Evolutionary conservation across 2,329 filamentous ascomycete genomes (phyloP).

Genomic region (Biscogniauxia marginata): DNA sequence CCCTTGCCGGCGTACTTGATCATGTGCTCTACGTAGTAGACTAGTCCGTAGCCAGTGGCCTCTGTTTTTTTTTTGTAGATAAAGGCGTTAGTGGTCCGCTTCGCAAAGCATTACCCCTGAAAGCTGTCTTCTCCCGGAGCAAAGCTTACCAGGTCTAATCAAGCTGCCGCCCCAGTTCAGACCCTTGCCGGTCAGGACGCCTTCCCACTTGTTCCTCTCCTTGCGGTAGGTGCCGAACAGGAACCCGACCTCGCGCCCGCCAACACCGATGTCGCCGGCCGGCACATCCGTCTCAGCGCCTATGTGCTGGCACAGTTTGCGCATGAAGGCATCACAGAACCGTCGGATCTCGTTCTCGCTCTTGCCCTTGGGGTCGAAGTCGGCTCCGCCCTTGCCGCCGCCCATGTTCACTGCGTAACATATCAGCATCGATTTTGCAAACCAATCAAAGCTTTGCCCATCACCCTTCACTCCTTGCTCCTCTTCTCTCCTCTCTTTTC

Average conservation of each 20-base stretch:
- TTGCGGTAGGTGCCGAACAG: constrained; percentile 93
- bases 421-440: constrained; percentile 18
- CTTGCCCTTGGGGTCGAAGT: constrained; percentile 99
- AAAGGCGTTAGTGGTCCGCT: background rate
- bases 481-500: background rate
- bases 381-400: constrained; percentile 94
- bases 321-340: constrained; percentile 97
- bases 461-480: background rate
- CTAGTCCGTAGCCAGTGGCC: constrained; percentile 92
- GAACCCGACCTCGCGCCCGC: constrained; percentile 88
- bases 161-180: constrained; percentile 87
- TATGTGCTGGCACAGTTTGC: constrained; percentile 92
- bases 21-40: constrained; percentile 98
- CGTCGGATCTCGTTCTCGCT: constrained; percentile 94
- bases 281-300: constrained; percentile 94
- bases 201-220: constrained; percentile 88
- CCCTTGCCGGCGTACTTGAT: constrained; percentile 87
- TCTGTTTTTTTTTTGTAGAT: constrained; percentile 59
- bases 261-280: constrained; percentile 94
- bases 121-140: background rate
- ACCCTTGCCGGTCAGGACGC: constrained; percentile 95
- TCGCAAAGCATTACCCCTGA: background rate
- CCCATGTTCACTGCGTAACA: constrained; percentile 74
- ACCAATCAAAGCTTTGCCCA: too few relatives aligned
- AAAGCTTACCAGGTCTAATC: constrained; percentile 68